Evolutionary conservation across 306 rosid species (phyloP).

Genomic region (Vigna radiata): DNA sequence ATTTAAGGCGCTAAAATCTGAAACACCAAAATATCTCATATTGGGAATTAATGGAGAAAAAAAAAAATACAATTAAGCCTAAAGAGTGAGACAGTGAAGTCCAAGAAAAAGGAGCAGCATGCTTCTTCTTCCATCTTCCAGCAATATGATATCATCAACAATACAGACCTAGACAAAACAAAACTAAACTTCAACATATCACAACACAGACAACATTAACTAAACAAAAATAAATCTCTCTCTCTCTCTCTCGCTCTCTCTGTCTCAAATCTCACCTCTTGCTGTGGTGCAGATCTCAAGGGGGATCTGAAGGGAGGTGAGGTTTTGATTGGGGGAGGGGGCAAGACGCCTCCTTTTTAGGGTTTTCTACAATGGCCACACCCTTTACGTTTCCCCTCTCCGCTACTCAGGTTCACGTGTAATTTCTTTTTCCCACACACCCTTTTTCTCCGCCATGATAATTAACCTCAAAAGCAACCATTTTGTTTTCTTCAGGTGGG

Average conservation of each 20-base stretch:
- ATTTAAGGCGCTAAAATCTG: neutral
- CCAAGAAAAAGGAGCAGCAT: neutral
- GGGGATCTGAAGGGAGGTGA: constrained; percentile 25
- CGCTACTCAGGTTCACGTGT: constrained; percentile 14
- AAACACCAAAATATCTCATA: neutral
- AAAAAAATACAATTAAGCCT: neutral
- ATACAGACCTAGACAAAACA: neutral
- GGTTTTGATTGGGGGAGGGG: constrained; percentile 25
- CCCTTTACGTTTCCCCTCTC: constrained; percentile 49
- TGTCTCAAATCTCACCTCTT: constrained; percentile 15
- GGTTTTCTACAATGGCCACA: constrained; percentile 60
- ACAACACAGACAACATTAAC: neutral
- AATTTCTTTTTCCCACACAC: neutral
- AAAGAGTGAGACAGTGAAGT: too few species aligned
- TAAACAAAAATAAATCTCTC: neutral
- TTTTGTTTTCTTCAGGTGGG: constrained; percentile 64
- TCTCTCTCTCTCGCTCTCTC: constrained; percentile 4
- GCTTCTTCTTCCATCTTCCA: constrained; percentile 12
- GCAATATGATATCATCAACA: constrained; percentile 11
- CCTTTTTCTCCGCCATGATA: neutral
- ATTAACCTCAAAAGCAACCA: neutral
- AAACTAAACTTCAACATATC: neutral
- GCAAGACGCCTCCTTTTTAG: constrained; percentile 9
- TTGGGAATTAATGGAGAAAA: neutral
- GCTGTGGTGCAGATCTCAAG: constrained; percentile 33